These are phyloP conservation scores for Chlamydomonas eustigma DNA, from an alignment of 139 green algal species.

Conservation along the genomic window DNA sequence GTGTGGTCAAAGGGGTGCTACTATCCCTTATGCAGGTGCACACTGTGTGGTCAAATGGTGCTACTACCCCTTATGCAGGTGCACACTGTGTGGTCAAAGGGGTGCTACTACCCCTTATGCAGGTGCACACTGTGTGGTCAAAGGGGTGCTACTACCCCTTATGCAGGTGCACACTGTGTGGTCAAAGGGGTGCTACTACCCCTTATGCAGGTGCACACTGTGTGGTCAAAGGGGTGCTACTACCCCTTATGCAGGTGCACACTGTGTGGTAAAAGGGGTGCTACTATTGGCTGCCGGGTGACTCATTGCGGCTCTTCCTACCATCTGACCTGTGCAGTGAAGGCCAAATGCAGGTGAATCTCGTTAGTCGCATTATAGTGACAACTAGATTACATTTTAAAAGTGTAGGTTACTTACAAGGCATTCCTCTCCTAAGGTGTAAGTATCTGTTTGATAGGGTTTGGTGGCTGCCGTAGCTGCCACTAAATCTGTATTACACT, in stretches of 20 bases:
- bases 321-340: slow-evolving; percentile 69
- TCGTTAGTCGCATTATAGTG: no score
- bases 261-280: slow-evolving; percentile 56
- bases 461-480: not conserved
- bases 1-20: no score
- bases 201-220: not conserved
- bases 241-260: not conserved
- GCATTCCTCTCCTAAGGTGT: no score
- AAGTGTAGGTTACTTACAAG: not conserved
- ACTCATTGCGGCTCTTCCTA: slow-evolving; percentile 55
- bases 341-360: slow-evolving; percentile 42
- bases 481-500: not conserved
- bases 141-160: no score
- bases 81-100: no score
- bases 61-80: no score
- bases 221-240: not conserved
- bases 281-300: slow-evolving; percentile 72
- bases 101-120: no score
- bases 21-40: no score
- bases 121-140: no score
- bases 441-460: not conserved
- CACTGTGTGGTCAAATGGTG: no score
- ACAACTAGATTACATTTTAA: no score
- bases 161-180: no score
- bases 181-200: not conserved